Evolutionary conservation across 371 early-diverging fungal genomes (phyloP).

Genomic region (Mortierella sp.): DNA sequence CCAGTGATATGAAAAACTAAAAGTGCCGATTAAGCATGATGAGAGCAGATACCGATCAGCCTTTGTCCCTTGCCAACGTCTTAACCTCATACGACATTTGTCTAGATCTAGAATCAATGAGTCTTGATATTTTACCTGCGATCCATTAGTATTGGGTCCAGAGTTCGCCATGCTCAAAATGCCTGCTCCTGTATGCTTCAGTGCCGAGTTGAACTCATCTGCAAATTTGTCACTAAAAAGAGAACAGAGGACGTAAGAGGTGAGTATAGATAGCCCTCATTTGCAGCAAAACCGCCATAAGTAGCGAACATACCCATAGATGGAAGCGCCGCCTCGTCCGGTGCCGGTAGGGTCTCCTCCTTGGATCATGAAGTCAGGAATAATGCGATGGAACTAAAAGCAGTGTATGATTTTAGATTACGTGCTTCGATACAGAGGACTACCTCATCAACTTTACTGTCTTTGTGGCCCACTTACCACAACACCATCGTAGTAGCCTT

Average conservation of each 20-base stretch:
- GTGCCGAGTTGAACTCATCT: conserved; percentile 79
- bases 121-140: conserved; percentile 68
- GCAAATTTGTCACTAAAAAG: conserved; percentile 70
- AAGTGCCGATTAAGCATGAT: too few relatives aligned
- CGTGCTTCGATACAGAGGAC: too few relatives aligned
- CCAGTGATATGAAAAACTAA: conserved; percentile 76
- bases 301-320: conserved; percentile 67
- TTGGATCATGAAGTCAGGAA: conserved; percentile 89
- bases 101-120: too few relatives aligned
- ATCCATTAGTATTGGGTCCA: conserved; percentile 88
- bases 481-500: conserved; percentile 76
- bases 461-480: conserved; percentile 61
- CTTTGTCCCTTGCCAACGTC: too few relatives aligned
- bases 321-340: conserved; percentile 73
- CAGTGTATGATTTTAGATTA: too few relatives aligned
- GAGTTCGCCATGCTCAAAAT: conserved; percentile 89
- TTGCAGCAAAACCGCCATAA: neutral
- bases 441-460: too few relatives aligned
- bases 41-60: too few relatives aligned
- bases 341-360: conserved; percentile 75
- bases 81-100: too few relatives aligned
- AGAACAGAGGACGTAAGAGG: neutral
- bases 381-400: conserved; percentile 81
- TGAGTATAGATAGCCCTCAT: too few relatives aligned
- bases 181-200: conserved; percentile 85